Evolutionary conservation across 169 alveolate species (phyloP), one percentile per base, ranked within the genome.

Genomic region (Plasmodium billcollinsi): DNA sequence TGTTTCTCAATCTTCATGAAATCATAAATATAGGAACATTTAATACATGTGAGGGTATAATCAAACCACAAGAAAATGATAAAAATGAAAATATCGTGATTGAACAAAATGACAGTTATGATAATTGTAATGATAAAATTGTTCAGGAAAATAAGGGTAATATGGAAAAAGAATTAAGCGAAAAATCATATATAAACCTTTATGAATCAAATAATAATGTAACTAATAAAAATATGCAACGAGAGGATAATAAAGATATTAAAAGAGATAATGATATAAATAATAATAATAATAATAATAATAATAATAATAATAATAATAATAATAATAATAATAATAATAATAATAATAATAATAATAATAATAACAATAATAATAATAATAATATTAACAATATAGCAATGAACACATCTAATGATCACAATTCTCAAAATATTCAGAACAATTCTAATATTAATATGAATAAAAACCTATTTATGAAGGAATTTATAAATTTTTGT

Each of bases 401-500:
- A 54, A 4, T 54, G 18, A 67, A 33, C 24, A 56, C 59, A 21
- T n/a, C 15, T 33, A n/a, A 12, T 5, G 26, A 56, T 29, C 54
- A 74, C n/a, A 18, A 67, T 45, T 14, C 45, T 33, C 45, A 33
- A 26, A 59, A 21, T 12, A 45, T 47, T 33, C n/a, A 24, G 7
- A 29, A 29, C 45, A 67, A 54, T 12, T 29, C 18, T 2, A 20
- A 29, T 69, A 49, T 6, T n/a, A 7, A 74, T 14, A 74, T 20
- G 2, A 56, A 69, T 47, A 83, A 24, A 54, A 65, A 24, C 2
- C 11, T 20, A 1, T 47, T 78, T 29, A 65, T 59, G 26, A 45
- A 52, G 15, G 91, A 83, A 69, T 0, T 83, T 33, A 59, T 70
- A 9, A 83, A 67, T 29, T 83, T 83, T 39, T 83, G 91, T 54